These are phyloP conservation scores for Aspergillus sparsus DNA, from an alignment of 495 filamentous ascomycete species.

Conservation along the genomic window DNA sequence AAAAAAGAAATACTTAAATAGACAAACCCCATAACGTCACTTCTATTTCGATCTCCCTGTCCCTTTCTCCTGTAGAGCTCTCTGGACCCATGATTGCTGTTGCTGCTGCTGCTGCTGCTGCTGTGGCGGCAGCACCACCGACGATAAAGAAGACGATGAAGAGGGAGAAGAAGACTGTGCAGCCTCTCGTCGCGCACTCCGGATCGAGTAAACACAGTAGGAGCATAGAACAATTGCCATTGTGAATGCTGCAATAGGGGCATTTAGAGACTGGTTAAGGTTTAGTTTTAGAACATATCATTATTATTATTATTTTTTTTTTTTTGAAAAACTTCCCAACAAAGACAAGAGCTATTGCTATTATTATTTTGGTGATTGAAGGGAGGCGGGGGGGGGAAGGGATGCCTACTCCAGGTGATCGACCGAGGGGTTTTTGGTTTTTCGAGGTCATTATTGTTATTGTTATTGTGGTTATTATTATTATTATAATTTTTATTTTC, in stretches of 20 bases:
- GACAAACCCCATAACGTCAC: too few species aligned
- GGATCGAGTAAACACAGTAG: constrained; percentile 53
- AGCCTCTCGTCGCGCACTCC: constrained; percentile 44
- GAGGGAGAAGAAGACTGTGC: constrained; percentile 12
- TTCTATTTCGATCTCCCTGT: constrained; percentile 7
- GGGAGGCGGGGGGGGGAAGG: not conserved
- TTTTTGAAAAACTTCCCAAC: not conserved
- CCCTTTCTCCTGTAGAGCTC: constrained; percentile 38
- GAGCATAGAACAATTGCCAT: constrained; percentile 52
- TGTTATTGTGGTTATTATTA: not conserved
- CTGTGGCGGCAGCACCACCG: not conserved
- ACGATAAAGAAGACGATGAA: not conserved
- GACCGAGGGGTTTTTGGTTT: constrained; percentile 25
- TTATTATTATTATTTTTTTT: not conserved
- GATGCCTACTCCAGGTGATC: constrained; percentile 28
- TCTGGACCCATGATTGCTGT: constrained; percentile 39
- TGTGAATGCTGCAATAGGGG: constrained; percentile 52
- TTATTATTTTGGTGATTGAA: not conserved
- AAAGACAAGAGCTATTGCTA: too few species aligned
- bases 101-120: constrained; percentile 15
- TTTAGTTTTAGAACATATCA: constrained; percentile 17
- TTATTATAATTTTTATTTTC: not conserved
- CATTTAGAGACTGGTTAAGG: constrained; percentile 41
- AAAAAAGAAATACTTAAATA: too few species aligned
- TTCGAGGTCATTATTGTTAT: constrained; percentile 10